Base-by-base conservation (phyloP, 2,329 filamentous ascomycete species). In the Clathrospora elynae region DNA sequence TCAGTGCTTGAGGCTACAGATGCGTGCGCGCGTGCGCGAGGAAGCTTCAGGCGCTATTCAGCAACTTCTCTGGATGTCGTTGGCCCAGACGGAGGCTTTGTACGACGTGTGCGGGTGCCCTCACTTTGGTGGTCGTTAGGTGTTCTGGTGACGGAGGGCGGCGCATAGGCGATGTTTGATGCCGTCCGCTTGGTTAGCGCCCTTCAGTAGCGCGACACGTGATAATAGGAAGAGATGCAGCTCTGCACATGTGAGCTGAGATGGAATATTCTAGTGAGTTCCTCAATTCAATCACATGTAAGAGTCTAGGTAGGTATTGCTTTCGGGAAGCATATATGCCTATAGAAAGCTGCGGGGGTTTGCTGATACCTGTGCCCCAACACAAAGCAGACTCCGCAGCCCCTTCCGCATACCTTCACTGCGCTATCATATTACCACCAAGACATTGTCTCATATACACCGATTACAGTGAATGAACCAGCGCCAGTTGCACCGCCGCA, bases 401-500 rank as follows among this genome's bases (percentile, higher is more conserved):
- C n/a, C n/a, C n/a, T n/a, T n/a, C n/a, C n/a, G n/a, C n/a, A n/a
- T n/a, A n/a, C n/a, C n/a, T n/a, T n/a, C n/a, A n/a, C n/a, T n/a
- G n/a, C n/a, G n/a, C n/a, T n/a, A n/a, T n/a, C n/a, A n/a, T n/a
- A n/a, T n/a, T n/a, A n/a, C n/a, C n/a, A n/a, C n/a, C n/a, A n/a
- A n/a, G n/a, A n/a, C n/a, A n/a, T n/a, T n/a, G n/a, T n/a, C n/a
- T n/a, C n/a, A n/a, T n/a, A n/a, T n/a, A n/a, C n/a, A n/a, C n/a
- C 22, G 5, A 25, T 51, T 43, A 64, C 14, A 43, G 59, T 10
- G 51, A 50, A 14, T 57, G 40, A 26, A 73, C 59, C 39, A 73
- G 51, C 18, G 69, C 54, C 31, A 61, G 49, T 23, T 57, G 51
- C 34, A 77, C 60, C 11, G 73, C 73, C 26, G 55, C 40, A 55